These are phyloP conservation scores for Alternaria postmessia DNA, from an alignment of 2,329 filamentous ascomycete species.

Conservation along the genomic window DNA sequence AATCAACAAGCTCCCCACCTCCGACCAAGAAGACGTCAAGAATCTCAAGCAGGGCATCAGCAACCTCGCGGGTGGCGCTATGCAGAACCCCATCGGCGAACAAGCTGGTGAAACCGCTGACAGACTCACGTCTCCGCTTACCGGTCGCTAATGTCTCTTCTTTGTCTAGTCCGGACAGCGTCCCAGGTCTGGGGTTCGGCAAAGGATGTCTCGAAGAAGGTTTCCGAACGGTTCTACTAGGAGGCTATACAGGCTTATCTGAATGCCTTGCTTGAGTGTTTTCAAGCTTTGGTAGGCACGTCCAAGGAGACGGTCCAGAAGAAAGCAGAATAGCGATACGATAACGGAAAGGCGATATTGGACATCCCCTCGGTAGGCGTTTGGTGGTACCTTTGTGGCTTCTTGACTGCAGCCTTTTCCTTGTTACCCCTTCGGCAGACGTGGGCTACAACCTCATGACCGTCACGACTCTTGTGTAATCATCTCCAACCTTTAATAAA, in stretches of 20 bases:
- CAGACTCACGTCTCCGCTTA: slow-evolving; percentile 46
- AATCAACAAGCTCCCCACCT: slow-evolving; percentile 50
- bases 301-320: slow-evolving; percentile 17
- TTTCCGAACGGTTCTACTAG: slow-evolving; percentile 19
- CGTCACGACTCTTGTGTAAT: slow-evolving; percentile 1
- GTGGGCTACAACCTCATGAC: background rate
- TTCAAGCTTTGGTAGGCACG: slow-evolving; percentile 27
- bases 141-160: slow-evolving; percentile 46
- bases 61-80: slow-evolving; percentile 42
- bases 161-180: slow-evolving; percentile 32
- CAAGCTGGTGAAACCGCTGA: slow-evolving; percentile 49
- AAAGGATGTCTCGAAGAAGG: slow-evolving; percentile 27
- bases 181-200: slow-evolving; percentile 35
- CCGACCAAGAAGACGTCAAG: slow-evolving; percentile 50
- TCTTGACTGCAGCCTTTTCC: slow-evolving; percentile 2
- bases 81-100: slow-evolving; percentile 50
- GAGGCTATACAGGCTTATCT: slow-evolving; percentile 23
- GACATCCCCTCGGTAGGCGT: slow-evolving; percentile 2
- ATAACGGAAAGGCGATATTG: background rate
- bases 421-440: background rate
- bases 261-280: slow-evolving; percentile 26
- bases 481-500: slow-evolving; percentile 1
- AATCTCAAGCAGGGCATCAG: slow-evolving; percentile 48
- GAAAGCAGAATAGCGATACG: slow-evolving; percentile 17
- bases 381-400: slow-evolving; percentile 2